A percentile compares a stretch with the other conserved stretches of the same genome.
phyloP scores from a whole-genome alignment of 129 eudicot species.

The Calendula officinalis region DNA sequence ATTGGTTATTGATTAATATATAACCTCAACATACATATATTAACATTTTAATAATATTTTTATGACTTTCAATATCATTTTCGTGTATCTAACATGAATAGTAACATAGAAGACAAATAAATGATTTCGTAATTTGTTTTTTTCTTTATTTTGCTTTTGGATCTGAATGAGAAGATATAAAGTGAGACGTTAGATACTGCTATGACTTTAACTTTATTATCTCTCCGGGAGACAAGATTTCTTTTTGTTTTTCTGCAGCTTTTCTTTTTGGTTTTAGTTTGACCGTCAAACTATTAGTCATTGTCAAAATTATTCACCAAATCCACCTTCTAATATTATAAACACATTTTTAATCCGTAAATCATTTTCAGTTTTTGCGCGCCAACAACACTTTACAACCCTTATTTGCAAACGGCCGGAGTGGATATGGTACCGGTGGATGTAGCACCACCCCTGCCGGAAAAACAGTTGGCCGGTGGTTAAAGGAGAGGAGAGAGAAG shows the following conservation, averaged over 20 bases:
- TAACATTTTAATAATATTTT: background rate
- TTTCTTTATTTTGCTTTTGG: slow-evolving; percentile 19
- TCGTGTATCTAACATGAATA: slow-evolving; percentile 1
- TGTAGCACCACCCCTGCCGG: slow-evolving; percentile 70
- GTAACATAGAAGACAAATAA: slow-evolving; percentile 30
- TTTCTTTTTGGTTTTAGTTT: slow-evolving; percentile 34
- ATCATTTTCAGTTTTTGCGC: slow-evolving; percentile 45
- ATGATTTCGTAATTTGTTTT: slow-evolving; percentile 25
- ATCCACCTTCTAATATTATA: background rate
- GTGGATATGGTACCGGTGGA: slow-evolving; percentile 44
- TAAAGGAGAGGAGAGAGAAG: slow-evolving; percentile 86
- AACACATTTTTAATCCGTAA: background rate
- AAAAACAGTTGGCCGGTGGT: slow-evolving; percentile 93
- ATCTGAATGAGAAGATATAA: slow-evolving; percentile 21
- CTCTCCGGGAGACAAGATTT: slow-evolving; percentile 31
- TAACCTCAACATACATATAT: background rate
- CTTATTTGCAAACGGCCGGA: slow-evolving; percentile 55
- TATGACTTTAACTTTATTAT: slow-evolving; percentile 38
- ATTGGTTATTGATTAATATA: background rate
- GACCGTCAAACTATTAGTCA: slow-evolving; percentile 32
- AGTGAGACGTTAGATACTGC: slow-evolving; percentile 20
- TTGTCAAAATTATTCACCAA: slow-evolving; percentile 25
- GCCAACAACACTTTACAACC: slow-evolving; percentile 89
- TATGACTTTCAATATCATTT: background rate
- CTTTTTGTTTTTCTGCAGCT: slow-evolving; percentile 40